Evolutionary conservation across 2,329 filamentous ascomycete genomes (phyloP), one percentile per base, ranked within the genome.

Genomic region (Metarhizium rileyi): DNA sequence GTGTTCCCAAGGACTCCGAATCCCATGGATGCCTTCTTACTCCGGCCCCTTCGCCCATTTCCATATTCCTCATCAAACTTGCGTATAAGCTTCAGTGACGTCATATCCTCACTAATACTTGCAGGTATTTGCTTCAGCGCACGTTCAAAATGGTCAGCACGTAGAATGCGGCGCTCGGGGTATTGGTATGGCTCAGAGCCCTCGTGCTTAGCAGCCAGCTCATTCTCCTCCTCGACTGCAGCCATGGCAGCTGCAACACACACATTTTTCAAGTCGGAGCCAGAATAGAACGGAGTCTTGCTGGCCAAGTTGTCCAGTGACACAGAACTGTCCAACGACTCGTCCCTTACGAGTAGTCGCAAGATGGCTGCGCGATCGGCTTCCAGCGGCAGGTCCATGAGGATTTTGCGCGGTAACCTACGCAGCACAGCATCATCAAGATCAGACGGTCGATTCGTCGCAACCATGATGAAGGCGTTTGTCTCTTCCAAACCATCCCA

Each of bases 61-160:
- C 93, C 91, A 64, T 90, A 98, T 65, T 91, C 86, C 69, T 95
- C 88, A 63, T 98, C 93, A 62, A 97, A 98, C 68, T 94, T 94
- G 59, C 88, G 80, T 59, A 98, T 95, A 12, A 87, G 87, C 56
- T 81, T 80, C 54, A 98, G 72, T 28, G 82, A 88, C 45, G 81
- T 76, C 91, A 96, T 97, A 61, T 98, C 90, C 66, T 96, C 91
- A 59, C 82, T 90, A 56, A 96, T 90, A 59, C 87, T 94, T 0
- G 93, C 90, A 50, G 85, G 87, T 57, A 98, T 95, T 66, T 97
- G 90, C 59, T 81, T 78, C 59, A 95, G 74, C 2, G 89, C 93
- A 56, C 81, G 85, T 16, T 90, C 86, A 61, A 98, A 97, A 68
- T 98, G 93, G 2, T 74, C 66, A 22, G 70, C 67, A 3, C 71